Evolutionary conservation across 2,329 filamentous ascomycete species (phyloP).

Genomic region (Lachnellula willkommii): DNA sequence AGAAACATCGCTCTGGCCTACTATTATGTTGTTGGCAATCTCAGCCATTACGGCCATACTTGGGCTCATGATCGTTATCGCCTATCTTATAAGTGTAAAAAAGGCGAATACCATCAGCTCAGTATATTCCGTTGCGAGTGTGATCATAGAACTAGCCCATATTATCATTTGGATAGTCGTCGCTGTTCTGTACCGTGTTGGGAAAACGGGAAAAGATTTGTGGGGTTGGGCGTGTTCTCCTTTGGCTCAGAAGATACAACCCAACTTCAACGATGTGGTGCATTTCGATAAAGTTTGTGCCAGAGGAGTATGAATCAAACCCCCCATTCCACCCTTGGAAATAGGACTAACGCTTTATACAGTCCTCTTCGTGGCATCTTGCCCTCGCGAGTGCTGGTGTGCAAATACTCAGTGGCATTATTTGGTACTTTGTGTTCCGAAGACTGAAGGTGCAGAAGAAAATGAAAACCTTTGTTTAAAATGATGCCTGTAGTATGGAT

Average conservation of each 20-base stretch:
- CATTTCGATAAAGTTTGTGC: constrained; percentile 18
- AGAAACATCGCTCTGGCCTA: constrained; percentile 12
- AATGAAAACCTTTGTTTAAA: background rate
- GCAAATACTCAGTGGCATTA: constrained; percentile 1
- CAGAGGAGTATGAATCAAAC: constrained; percentile 12
- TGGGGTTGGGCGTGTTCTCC: constrained; percentile 22
- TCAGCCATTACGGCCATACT: constrained; percentile 11
- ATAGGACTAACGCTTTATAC: background rate
- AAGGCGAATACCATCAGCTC: constrained; percentile 12
- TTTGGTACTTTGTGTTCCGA: constrained; percentile 4
- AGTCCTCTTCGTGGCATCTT: constrained; percentile 7
- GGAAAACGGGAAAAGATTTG: constrained; percentile 18
- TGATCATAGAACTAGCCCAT: constrained; percentile 10
- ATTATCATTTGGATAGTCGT: constrained; percentile 16
- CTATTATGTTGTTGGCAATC: constrained; percentile 13
- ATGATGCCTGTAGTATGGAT: too few species aligned
- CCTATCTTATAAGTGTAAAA: constrained; percentile 14
- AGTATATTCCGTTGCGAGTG: constrained; percentile 7
- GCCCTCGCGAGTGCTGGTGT: constrained; percentile 5
- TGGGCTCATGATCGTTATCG: constrained; percentile 11
- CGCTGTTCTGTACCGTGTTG: constrained; percentile 15
- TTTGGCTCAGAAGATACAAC: constrained; percentile 16
- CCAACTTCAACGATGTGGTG: constrained; percentile 16
- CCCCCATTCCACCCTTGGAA: background rate
- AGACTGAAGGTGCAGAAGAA: constrained; percentile 7